Evolutionary conservation across 140 eudicot species (phyloP).

Genomic region (Oenanthe javanica): DNA sequence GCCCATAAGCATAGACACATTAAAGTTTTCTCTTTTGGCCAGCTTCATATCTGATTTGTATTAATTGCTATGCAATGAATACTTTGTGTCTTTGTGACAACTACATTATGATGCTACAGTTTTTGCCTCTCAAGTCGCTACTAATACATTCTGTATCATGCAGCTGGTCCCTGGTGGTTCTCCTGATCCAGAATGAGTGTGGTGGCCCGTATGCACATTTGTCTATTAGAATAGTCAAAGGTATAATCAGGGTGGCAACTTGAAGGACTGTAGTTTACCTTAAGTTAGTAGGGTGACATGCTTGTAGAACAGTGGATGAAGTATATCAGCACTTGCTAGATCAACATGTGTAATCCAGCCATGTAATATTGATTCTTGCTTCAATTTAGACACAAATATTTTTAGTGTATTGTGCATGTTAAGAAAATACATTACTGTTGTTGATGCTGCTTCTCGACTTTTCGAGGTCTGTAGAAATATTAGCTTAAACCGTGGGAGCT

Average conservation of each 20-base stretch:
- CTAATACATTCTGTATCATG: constrained; percentile 4
- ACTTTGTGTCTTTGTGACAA: background rate
- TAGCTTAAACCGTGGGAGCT: background rate
- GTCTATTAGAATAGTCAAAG: background rate
- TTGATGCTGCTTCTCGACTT: background rate
- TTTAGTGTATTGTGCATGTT: background rate
- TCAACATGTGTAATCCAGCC: background rate
- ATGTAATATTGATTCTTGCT: background rate
- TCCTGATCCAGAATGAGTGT: constrained; percentile 12
- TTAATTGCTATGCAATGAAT: background rate
- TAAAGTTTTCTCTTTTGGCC: background rate
- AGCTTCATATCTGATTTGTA: background rate
- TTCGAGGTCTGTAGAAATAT: background rate
- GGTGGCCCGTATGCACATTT: background rate
- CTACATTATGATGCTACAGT: background rate
- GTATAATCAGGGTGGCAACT: background rate
- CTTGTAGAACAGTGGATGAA: background rate
- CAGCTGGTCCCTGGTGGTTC: constrained; percentile 19
- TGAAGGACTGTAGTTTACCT: background rate
- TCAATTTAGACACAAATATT: background rate
- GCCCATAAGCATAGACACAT: background rate
- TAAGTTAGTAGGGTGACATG: background rate
- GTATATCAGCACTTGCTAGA: background rate
- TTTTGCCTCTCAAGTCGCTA: background rate
- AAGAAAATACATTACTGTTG: background rate